Conservation (phyloP, 208 protist genomes). For the Leishmania martiniquensis region DNA sequence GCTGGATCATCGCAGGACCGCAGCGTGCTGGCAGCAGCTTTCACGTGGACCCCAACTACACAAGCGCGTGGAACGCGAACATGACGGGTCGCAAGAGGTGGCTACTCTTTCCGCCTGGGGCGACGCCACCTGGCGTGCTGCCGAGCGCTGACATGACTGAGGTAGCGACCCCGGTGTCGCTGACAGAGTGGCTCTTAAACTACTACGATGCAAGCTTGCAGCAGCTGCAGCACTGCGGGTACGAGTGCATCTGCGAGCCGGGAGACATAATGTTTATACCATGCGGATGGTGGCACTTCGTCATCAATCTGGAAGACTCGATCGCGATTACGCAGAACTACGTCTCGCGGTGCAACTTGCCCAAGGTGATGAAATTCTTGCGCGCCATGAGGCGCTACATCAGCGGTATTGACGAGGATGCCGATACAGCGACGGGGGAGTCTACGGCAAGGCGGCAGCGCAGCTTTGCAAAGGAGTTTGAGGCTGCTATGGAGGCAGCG, state of each 20-base stretch:
- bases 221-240: constrained; percentile 60
- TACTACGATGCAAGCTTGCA: constrained; percentile 83
- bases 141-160: constrained; percentile 85
- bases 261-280: constrained; percentile 93
- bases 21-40: constrained; percentile 84
- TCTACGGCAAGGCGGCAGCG: constrained; percentile 45
- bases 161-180: constrained; percentile 85
- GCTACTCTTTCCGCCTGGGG: constrained; percentile 86
- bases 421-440: constrained; percentile 49
- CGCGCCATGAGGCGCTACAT: constrained; percentile 81
- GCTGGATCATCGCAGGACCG: constrained; percentile 92
- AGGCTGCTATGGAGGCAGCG: constrained; percentile 47
- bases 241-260: constrained; percentile 86
- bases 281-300: constrained; percentile 92
- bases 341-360: constrained; percentile 76
- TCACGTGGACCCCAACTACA: constrained; percentile 91
- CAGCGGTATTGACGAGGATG: constrained; percentile 88
- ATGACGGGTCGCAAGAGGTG: constrained; percentile 88
- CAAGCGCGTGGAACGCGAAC: constrained; percentile 90
- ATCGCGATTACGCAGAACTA: constrained; percentile 93
- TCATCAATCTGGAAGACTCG: constrained; percentile 89
- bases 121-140: constrained; percentile 73
- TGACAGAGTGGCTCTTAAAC: constrained; percentile 89
- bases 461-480: constrained; percentile 73
- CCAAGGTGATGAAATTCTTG: constrained; percentile 85